Conservation (phyloP, 805 yeast species). For the Lipomyces spencermartinsiae region DNA sequence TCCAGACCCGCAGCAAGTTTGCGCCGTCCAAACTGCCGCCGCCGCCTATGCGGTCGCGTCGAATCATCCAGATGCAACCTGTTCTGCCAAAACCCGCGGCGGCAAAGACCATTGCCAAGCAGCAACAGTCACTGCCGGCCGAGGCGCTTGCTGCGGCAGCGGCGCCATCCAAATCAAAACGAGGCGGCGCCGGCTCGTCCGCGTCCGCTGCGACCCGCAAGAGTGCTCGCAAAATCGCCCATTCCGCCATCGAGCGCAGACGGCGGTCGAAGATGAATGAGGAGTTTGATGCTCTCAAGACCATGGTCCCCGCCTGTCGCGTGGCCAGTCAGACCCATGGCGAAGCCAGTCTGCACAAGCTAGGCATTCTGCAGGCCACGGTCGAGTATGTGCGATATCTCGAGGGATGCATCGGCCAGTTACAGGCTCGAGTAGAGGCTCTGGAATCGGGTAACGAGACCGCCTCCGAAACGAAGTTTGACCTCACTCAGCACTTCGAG, state of each 20-base stretch:
- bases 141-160: neutral
- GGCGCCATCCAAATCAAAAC: neutral
- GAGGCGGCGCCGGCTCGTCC: conserved; percentile 19
- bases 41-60: conserved; percentile 37
- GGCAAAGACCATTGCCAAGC: conserved; percentile 5
- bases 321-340: conserved; percentile 49
- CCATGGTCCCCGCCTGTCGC: conserved; percentile 79
- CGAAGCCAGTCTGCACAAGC: conserved; percentile 74
- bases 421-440: conserved; percentile 28
- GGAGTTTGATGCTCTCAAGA: conserved; percentile 81
- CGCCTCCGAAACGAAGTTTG: neutral
- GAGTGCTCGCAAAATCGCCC: conserved; percentile 62
- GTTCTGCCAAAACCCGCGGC: conserved; percentile 33
- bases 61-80: conserved; percentile 38
- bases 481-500: neutral
- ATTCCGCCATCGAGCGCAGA: conserved; percentile 79
- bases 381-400: conserved; percentile 79
- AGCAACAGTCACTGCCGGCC: neutral
- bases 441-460: conserved; percentile 19
- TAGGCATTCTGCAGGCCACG: conserved; percentile 80
- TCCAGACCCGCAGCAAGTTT: conserved; percentile 9
- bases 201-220: conserved; percentile 41
- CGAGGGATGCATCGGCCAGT: conserved; percentile 48
- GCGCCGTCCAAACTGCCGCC: conserved; percentile 32
- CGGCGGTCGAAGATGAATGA: conserved; percentile 79